Evolutionary conservation across 495 filamentous ascomycete species (phyloP), one percentile per base, ranked within the genome.

Genomic region (Xylaria telfairii): DNA sequence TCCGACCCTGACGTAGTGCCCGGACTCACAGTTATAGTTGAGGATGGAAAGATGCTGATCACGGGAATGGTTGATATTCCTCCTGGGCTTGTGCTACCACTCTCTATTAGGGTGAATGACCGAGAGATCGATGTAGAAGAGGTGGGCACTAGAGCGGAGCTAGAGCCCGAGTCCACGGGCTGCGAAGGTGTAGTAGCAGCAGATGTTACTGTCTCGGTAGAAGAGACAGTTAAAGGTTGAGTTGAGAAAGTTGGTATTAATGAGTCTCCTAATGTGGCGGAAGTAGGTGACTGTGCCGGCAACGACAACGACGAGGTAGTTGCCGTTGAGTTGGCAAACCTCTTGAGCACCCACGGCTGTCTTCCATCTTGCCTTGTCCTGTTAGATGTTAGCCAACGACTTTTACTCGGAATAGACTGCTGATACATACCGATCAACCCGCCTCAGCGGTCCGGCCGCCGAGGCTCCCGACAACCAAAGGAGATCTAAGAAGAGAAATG

Each of bases 391-490:
- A 78, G 74, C 59, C 19, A 63, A 54, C 26, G n/a, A 46, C 34
- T 30, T 54, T 47, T 19, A 13, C 32, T 34, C 12, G 19, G n/a
- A 54, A 37, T 0, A 21, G 39, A 44, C 65, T 17, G 28, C 69
- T 65, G 30, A 24, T 71, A 71, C 74, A 13, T 78, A 78, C 76
- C 76, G 73, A 8, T 70, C 73, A 42, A 62, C 71, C 46, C 73
- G 65, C 71, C 71, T 75, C 76, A 75, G 67, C 75, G 76, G 76
- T 62, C 76, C 76, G 51, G 76, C 76, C 76, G 75, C 76, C 49
- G 71, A 76, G 61, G 69, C 73, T 67, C 73, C 74, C 69, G 75
- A 74, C 67, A 78, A 71, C 71, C 74, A 72, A 51, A 78, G 69
- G 24, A 78, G 71, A 44, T 76, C 69, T 67, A 75, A 74, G 57